Percentiles rank a stretch among this genome's conserved stretches.
These are phyloP conservation scores for Hortiboletus campestris DNA, from an alignment of 768 basidiomycete genomes.

Conservation along the genomic window DNA sequence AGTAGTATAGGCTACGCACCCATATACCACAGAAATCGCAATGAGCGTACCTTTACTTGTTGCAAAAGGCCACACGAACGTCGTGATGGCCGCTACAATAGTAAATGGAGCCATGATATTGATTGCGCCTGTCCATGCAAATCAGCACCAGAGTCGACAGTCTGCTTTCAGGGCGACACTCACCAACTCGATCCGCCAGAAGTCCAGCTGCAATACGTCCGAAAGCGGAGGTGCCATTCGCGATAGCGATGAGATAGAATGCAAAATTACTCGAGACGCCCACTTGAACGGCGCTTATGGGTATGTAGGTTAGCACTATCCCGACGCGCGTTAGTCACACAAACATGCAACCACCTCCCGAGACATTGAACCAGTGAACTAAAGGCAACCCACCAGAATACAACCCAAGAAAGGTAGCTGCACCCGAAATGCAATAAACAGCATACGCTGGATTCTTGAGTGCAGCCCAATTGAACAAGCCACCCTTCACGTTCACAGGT, in stretches of 20 bases:
- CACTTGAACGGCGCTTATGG: conserved; percentile 49
- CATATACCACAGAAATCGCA: conserved; percentile 59
- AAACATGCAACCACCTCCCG: not conserved
- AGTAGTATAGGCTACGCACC: conserved; percentile 38
- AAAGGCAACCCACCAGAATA: conserved; percentile 52
- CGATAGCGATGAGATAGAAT: conserved; percentile 66
- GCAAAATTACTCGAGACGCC: conserved; percentile 51
- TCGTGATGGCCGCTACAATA: conserved; percentile 51
- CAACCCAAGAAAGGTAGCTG: conserved; percentile 62
- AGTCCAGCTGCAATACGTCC: conserved; percentile 58
- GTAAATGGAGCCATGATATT: conserved; percentile 71
- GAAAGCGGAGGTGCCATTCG: conserved; percentile 62
- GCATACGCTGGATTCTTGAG: conserved; percentile 50
- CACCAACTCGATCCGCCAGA: conserved; percentile 55
- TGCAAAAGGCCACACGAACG: conserved; percentile 72
- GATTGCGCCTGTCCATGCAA: conserved; percentile 46
- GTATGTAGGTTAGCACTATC: conserved; percentile 66
- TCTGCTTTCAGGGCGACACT: not conserved
- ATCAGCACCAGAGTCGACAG: not conserved
- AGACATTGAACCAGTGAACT: not conserved
- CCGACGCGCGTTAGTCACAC: not conserved
- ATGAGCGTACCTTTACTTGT: conserved; percentile 44
- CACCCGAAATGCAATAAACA: conserved; percentile 55
- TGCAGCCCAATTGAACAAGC: conserved; percentile 53
- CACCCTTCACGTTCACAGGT: conserved; percentile 50